Evolutionary conservation across 2,329 filamentous ascomycete species (phyloP).

Genomic region (Aspergillus sp.): DNA sequence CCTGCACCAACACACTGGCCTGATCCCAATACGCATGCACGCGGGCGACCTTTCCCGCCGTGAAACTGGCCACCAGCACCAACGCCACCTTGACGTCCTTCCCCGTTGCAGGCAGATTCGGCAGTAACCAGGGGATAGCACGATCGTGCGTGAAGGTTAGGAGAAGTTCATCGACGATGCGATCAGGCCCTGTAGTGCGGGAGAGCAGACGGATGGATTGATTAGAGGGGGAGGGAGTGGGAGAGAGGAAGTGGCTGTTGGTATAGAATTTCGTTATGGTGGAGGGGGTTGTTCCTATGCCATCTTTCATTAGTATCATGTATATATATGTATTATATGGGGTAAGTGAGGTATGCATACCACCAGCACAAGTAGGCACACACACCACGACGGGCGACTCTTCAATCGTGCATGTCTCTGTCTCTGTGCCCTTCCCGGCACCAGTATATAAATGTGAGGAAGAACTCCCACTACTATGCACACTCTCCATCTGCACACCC

Average conservation of each 20-base stretch:
- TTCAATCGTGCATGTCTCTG: conserved; percentile 11
- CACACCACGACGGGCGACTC: conserved; percentile 35
- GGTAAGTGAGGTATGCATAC: conserved; percentile 21
- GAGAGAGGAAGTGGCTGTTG: conserved; percentile 52
- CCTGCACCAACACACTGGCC: conserved; percentile 60
- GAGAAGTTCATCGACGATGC: conserved; percentile 60
- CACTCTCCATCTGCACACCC: conserved; percentile 1
- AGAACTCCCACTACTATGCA: not conserved
- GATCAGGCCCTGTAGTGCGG: conserved; percentile 57
- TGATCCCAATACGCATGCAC: conserved; percentile 66
- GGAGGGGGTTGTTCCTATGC: conserved; percentile 23
- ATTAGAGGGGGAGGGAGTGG: conserved; percentile 48
- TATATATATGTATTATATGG: too few species aligned
- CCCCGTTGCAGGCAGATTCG: conserved; percentile 55
- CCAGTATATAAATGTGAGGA: not conserved
- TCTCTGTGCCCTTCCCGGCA: not conserved
- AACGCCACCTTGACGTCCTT: conserved; percentile 56
- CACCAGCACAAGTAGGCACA: conserved; percentile 40
- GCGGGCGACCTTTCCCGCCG: conserved; percentile 39
- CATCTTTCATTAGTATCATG: not conserved
- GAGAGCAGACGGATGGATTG: conserved; percentile 54
- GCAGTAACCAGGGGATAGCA: conserved; percentile 58
- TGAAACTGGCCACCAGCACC: conserved; percentile 51
- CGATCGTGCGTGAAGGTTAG: conserved; percentile 57
- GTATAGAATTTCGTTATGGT: conserved; percentile 52